These are phyloP conservation scores for Metschnikowia borealis DNA, from an alignment of 805 yeast species.

Conservation along the genomic window DNA sequence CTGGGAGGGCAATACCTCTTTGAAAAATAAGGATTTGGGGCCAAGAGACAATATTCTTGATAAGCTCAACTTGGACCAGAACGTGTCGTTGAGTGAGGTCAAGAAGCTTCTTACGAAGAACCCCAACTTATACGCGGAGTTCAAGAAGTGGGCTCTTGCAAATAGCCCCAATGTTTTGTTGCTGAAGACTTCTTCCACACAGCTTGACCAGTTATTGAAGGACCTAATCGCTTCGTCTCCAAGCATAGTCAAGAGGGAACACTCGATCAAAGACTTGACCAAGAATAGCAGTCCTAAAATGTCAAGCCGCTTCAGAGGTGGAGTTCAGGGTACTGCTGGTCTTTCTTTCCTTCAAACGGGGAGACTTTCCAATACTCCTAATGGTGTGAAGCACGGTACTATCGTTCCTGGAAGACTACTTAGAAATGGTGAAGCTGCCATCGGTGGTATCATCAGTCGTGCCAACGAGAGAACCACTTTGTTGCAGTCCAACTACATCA, in stretches of 20 bases:
- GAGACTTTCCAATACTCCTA: constrained; percentile 63
- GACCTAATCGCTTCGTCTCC: constrained; percentile 27
- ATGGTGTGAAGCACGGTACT: constrained; percentile 54
- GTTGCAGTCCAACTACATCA: constrained; percentile 33
- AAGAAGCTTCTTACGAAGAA: constrained; percentile 37
- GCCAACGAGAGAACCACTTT: constrained; percentile 30
- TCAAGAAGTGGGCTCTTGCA: constrained; percentile 50
- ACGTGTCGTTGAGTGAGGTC: constrained; percentile 26
- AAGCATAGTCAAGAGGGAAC: constrained; percentile 21
- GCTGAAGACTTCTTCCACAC: constrained; percentile 22
- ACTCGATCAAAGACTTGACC: constrained; percentile 22
- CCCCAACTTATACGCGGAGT: constrained; percentile 47
- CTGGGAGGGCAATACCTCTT: constrained; percentile 22
- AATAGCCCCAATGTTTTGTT: constrained; percentile 41
- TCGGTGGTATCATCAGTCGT: constrained; percentile 49
- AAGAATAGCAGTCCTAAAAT: constrained; percentile 15
- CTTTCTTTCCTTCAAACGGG: constrained; percentile 68
- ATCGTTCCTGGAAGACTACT: constrained; percentile 69
- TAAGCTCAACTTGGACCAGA: constrained; percentile 29
- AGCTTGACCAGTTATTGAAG: constrained; percentile 28
- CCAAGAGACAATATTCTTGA: constrained; percentile 27
- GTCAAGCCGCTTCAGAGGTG: constrained; percentile 13
- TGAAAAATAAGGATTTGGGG: constrained; percentile 14
- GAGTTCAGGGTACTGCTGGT: constrained; percentile 70
- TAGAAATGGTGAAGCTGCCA: constrained; percentile 48